Percentiles rank a stretch among this genome's conserved stretches.
Evolutionary conservation across 2,329 filamentous ascomycete genomes (phyloP).

Genomic region (Fusarium praegraminearum): DNA sequence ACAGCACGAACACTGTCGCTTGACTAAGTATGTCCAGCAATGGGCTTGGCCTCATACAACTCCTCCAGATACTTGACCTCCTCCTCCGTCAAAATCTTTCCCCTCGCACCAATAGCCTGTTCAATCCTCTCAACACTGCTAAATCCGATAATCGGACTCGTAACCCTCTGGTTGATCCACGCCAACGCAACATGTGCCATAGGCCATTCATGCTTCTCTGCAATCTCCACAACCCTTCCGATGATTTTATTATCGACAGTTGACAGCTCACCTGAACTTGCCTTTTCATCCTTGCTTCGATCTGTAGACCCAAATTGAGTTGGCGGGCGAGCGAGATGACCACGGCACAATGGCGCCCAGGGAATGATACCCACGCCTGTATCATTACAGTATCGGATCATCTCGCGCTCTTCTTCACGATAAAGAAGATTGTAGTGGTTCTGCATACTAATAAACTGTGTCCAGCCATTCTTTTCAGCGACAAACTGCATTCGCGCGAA

Average conservation of each 20-base stretch:
- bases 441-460: constrained; percentile 69
- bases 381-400: constrained; percentile 57
- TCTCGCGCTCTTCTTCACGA: constrained; percentile 68
- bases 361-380: constrained; percentile 44
- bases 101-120: constrained; percentile 26
- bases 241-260: constrained; percentile 25
- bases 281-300: constrained; percentile 31
- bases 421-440: constrained; percentile 67
- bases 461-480: constrained; percentile 67
- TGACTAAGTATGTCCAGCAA: constrained; percentile 7
- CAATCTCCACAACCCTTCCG: constrained; percentile 19
- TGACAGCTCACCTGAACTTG: constrained; percentile 23
- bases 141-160: constrained; percentile 35
- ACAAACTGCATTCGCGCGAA: constrained; percentile 63
- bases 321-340: constrained; percentile 26
- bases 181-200: constrained; percentile 39
- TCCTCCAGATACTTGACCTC: constrained; percentile 32
- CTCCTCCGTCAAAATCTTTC: constrained; percentile 16
- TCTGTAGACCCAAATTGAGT: constrained; percentile 26
- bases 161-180: constrained; percentile 26
- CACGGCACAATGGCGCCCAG: constrained; percentile 38
- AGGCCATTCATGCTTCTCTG: constrained; percentile 22
- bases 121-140: constrained; percentile 38
- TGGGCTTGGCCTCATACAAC: constrained; percentile 31
- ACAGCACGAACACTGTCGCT: accelerated